phyloP scores from a whole-genome alignment of 208 protist species.

The Trypanosoma cruzi region DNA sequence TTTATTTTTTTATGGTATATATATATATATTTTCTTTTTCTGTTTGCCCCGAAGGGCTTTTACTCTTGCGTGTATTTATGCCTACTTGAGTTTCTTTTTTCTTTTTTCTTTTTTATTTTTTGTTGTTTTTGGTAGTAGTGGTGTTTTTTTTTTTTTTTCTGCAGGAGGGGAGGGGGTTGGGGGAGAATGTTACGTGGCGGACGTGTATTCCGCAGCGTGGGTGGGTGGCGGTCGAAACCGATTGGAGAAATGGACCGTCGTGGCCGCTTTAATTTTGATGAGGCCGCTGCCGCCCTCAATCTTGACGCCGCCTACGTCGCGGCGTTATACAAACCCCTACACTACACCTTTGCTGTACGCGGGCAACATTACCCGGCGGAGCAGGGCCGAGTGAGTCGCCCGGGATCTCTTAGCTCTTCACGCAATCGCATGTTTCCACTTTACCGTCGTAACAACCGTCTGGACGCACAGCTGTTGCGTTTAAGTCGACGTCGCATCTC shows the following conservation, averaged over 20 bases:
- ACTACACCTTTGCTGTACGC: constrained; percentile 79
- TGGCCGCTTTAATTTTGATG: constrained; percentile 84
- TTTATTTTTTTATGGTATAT: too few relatives aligned
- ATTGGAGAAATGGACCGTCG: constrained; percentile 61
- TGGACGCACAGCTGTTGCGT: constrained; percentile 58
- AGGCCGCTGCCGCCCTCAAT: constrained; percentile 75
- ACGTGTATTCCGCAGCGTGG: constrained; percentile 41
- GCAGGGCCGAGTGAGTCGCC: constrained; percentile 71
- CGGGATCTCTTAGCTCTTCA: constrained; percentile 59
- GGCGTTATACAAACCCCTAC: constrained; percentile 77
- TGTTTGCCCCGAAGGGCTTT: too few relatives aligned
- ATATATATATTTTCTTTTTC: too few relatives aligned
- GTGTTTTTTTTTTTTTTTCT: neutral
- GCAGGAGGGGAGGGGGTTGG: neutral
- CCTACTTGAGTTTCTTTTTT: too few relatives aligned
- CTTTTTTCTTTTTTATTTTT: neutral
- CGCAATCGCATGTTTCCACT: constrained; percentile 80
- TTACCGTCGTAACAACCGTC: constrained; percentile 57
- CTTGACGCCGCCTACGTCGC: constrained; percentile 79
- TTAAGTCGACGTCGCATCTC: constrained; percentile 58
- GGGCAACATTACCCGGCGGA: constrained; percentile 86
- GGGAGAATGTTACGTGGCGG: neutral
- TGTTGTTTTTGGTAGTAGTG: neutral
- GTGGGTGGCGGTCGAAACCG: constrained; percentile 52
- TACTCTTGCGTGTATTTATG: too few relatives aligned